phyloP scores from a whole-genome alignment of 352 stramenopile species.

The Pilasporangium apinafurcum region DNA sequence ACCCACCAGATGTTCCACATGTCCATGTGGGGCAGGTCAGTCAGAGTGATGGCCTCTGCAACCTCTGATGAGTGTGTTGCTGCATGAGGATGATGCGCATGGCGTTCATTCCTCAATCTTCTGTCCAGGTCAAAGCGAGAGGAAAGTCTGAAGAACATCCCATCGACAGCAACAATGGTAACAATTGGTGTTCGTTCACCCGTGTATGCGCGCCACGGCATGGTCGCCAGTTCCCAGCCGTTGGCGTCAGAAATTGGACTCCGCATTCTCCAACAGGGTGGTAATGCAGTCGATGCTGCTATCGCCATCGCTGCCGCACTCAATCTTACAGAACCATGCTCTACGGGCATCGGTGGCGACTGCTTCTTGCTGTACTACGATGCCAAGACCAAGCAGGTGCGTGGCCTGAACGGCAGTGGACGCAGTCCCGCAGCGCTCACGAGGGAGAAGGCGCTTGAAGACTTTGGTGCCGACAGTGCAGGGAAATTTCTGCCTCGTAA shows the following conservation, averaged over 20 bases:
- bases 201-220: conserved; percentile 85
- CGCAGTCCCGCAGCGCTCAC: conserved; percentile 76
- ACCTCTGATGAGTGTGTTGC: too few species aligned
- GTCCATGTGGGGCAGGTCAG: too few species aligned
- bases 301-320: conserved; percentile 52
- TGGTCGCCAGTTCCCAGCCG: conserved; percentile 92
- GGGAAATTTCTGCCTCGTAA: conserved; percentile 31
- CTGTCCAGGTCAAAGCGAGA: too few species aligned
- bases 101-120: background rate
- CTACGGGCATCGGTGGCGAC: conserved; percentile 86
- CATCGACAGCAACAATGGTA: conserved; percentile 20
- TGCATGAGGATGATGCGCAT: too few species aligned
- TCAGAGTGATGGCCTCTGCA: too few species aligned
- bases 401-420: conserved; percentile 91
- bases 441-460: conserved; percentile 47
- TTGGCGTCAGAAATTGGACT: conserved; percentile 91
- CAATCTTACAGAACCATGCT: conserved; percentile 67
- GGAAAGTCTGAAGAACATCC: conserved; percentile 1
- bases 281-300: conserved; percentile 93
- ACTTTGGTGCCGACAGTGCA: conserved; percentile 25
- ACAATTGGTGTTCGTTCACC: conserved; percentile 73
- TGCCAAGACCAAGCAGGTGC: conserved; percentile 72
- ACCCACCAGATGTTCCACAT: too few species aligned
- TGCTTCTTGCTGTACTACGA: conserved; percentile 96
- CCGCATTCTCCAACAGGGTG: conserved; percentile 83